Conservation (phyloP, 1,284 basidiomycete species). For the Microstroma glucosiphilum region DNA sequence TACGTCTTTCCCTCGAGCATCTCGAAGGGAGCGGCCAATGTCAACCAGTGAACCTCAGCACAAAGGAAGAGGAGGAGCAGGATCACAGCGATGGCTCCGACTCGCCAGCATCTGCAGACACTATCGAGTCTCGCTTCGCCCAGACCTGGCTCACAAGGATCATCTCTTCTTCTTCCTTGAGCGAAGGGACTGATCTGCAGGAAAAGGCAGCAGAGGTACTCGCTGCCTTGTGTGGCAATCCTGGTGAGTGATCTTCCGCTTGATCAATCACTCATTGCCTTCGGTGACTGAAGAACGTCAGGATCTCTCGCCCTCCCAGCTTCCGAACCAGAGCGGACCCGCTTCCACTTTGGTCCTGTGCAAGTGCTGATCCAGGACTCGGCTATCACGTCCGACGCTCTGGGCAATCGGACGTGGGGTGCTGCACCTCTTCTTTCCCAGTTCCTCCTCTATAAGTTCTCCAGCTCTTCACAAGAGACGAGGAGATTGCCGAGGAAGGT, state of each 20-base stretch:
- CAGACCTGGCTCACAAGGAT: constrained; percentile 1
- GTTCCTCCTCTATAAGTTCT: constrained; percentile 5
- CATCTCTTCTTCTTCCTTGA: not conserved
- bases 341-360: not conserved
- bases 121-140: constrained; percentile 1
- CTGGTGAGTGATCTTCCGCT: constrained; percentile 1
- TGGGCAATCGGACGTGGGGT: constrained; percentile 22
- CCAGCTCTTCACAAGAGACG: not conserved
- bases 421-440: constrained; percentile 17
- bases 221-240: constrained; percentile 1
- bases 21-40: not conserved
- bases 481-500: constrained; percentile 13
- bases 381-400: constrained; percentile 16
- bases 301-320: no score
- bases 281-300: not conserved
- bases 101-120: not conserved
- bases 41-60: not conserved
- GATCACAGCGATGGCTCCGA: not conserved
- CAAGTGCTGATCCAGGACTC: constrained; percentile 9
- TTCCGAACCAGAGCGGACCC: constrained; percentile 1
- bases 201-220: not conserved
- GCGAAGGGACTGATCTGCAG: not conserved
- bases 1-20: not conserved
- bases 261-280: not conserved
- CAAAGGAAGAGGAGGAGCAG: not conserved